A percentile compares a stretch with the other conserved stretches of the same genome.
Conservation (phyloP, 2,329 filamentous ascomycete genomes). For the Gnomoniopsis smithogilvyi region DNA sequence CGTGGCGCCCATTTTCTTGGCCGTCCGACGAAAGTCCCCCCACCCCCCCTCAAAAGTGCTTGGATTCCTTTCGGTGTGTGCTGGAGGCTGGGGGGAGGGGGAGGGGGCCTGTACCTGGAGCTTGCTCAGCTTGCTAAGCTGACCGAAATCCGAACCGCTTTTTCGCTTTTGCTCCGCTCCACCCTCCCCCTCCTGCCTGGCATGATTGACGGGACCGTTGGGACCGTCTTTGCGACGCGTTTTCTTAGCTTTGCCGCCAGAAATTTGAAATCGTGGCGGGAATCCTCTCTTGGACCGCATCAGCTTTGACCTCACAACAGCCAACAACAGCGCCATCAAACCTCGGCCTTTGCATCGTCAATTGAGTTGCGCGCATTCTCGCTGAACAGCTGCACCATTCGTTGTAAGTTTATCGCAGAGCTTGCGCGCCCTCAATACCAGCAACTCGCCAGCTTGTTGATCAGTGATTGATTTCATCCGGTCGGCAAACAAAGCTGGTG, state of each 20-base stretch:
- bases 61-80: background rate
- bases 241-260: background rate
- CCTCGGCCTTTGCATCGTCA: conserved; percentile 8
- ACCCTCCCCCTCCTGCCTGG: too few species aligned
- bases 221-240: background rate
- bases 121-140: too few species aligned
- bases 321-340: background rate
- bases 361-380: conserved; percentile 12
- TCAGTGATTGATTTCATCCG: conserved; percentile 1
- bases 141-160: background rate
- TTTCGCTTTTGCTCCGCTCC: background rate
- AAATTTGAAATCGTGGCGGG: background rate
- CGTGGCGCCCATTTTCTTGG: background rate
- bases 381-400: background rate
- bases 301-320: background rate
- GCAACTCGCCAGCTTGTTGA: conserved; percentile 2
- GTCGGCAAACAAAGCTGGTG: background rate
- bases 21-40: background rate
- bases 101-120: background rate
- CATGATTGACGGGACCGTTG: too few species aligned
- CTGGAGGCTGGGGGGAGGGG: too few species aligned
- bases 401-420: conserved; percentile 2
- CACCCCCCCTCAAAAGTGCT: background rate
- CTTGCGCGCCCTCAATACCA: conserved; percentile 3
- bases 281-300: background rate